Evolutionary conservation across 2,329 filamentous ascomycete genomes (phyloP), one percentile per base, ranked within the genome.

Genomic region (Fusarium mangiferae): DNA sequence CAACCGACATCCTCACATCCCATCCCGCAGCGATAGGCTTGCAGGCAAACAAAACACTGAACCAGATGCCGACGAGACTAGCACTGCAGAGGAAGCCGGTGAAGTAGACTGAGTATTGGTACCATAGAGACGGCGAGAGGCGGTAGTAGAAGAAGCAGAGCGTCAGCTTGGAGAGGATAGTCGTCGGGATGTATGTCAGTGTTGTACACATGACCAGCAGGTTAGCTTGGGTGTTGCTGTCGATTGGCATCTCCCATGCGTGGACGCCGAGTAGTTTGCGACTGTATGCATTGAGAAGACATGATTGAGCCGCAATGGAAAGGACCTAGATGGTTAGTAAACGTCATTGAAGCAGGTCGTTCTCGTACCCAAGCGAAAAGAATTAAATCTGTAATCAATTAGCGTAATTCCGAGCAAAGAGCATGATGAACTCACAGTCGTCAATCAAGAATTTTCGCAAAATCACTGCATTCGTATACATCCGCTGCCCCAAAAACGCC

Each of bases 61-160:
- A 67, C 65, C 65, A 68, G 1, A 68, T 68, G 0, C 65, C 54
- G 0, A 67, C 4, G 1, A 68, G 24, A 28, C 65, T 68, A 1
- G 38, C 14, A 3, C 45, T 67, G 39, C 65, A 68, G 11, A 68
- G 7, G 3, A 68, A 46, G 12, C 38, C 65, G 1, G 65, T 68
- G 1, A 68, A 51, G 1, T 52, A 67, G 4, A 68, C 65, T 12
- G 65, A 61, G 14, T 68, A 61, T 41, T 61, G 65, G 8, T 68
- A 68, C 65, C 65, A 68, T 0, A 35, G 10, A 9, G 65, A 67
- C 3, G 65, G 65, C 10, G 65, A 68, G 4, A 68, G 65, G 12
- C 65, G 65, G 7, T 46, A 68, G 9, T 68, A 68, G 18, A 68
- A 68, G 46, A 68, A 68, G 62, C 65, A 68, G 9, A 68, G 54